These are phyloP conservation scores for Tuber aestivum DNA, from an alignment of 495 filamentous ascomycete species.

Conservation along the genomic window DNA sequence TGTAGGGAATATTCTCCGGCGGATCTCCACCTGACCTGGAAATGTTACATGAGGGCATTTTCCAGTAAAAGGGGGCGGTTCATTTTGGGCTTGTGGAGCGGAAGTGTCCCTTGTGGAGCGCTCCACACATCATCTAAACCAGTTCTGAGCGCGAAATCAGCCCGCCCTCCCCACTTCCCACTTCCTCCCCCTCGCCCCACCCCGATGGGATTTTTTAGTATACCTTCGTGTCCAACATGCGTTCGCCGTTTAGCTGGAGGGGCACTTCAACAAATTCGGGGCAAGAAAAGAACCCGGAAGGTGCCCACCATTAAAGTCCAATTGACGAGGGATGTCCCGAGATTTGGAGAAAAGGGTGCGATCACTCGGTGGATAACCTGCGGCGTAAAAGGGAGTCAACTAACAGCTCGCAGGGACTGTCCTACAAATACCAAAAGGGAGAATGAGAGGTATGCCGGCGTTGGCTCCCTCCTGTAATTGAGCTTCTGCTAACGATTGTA, in stretches of 20 bases:
- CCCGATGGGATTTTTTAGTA: constrained; percentile 32
- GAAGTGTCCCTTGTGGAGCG: background rate
- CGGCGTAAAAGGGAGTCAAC: background rate
- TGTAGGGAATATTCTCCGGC: background rate
- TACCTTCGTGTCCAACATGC: constrained; percentile 34
- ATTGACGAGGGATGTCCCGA: constrained; percentile 55
- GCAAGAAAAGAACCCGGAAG: constrained; percentile 52
- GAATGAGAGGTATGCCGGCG: constrained; percentile 48
- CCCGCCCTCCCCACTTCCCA: background rate
- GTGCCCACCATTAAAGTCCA: constrained; percentile 53
- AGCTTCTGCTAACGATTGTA: constrained; percentile 19
- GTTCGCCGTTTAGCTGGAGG: constrained; percentile 28
- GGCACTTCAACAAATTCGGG: constrained; percentile 49
- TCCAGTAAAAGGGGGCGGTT: background rate
- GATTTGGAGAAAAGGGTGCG: constrained; percentile 57
- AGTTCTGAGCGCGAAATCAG: background rate
- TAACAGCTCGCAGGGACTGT: constrained; percentile 49
- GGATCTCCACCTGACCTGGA: background rate
- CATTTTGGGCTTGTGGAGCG: background rate
- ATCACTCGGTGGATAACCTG: background rate
- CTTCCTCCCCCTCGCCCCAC: background rate
- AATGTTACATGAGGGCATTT: background rate
- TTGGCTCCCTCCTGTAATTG: constrained; percentile 5
- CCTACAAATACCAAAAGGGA: constrained; percentile 51
- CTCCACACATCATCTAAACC: background rate